Base-by-base conservation (phyloP, 345 rosid species). In the Schrenkiella parvula region DNA sequence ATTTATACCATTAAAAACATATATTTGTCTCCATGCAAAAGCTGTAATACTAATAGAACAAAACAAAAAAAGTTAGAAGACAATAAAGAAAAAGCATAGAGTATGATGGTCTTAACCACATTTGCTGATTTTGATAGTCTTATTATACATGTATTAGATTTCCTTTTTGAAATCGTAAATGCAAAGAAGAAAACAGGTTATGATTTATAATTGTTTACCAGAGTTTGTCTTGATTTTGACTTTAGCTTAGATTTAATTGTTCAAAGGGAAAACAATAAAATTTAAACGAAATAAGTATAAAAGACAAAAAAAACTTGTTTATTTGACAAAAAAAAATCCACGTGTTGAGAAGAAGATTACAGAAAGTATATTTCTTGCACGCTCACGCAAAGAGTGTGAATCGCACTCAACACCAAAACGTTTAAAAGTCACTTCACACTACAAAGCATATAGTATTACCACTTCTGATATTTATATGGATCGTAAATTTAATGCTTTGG, bases 301-400 rank as follows among this genome's bases (percentile, higher is more conserved):
- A 47, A 44, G 46, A 18, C 14, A 61, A 62, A 32, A 62, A 68
- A 8, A 35, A 46, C 1, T 9, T 42, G 17, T 48, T 60, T 17
- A 60, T 64, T 37, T 48, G n/a, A n/a, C 7, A 55, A 52, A 31
- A 6, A 19, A 64, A 29, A 4, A 4, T 25, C 7, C 61, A 71
- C 69, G 75, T 71, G 61, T 28, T 9, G 58, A 35, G 38, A 59
- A 47, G 21, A 28, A 59, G 39, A 35, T 18, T 41, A 43, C n/a
- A 55, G 55, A 39, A 62, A 72, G 63, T 39, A 52, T 17, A 52
- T 19, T 42, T n/a, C 70, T 53, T 63, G 76, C 70, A 72, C 76
- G 63, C 55, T 52, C 76, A 72, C 55, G 76, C 76, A 65, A 64
- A 55, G 65, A 73, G 65, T 65, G 65, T 73, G 77, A 55, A 73